A percentile compares a stretch with the other conserved stretches of the same genome.
Conservation (phyloP, 805 yeast genomes). For the Metschnikowia similis region DNA sequence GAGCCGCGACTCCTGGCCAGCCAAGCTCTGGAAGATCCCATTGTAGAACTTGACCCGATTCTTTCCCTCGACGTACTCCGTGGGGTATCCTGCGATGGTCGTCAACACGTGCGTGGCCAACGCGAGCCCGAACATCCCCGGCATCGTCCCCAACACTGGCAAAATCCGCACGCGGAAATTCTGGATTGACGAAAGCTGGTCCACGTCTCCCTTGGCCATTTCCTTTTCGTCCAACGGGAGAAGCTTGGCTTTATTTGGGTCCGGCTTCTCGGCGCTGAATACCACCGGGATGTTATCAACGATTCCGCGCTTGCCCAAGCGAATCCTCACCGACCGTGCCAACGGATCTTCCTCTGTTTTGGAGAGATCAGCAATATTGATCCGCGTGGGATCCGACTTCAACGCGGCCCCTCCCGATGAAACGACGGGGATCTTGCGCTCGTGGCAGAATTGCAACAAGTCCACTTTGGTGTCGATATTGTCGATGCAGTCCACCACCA, state of each 20-base stretch:
- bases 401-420: slow-evolving; percentile 98
- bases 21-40: slow-evolving; percentile 72
- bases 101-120: slow-evolving; percentile 82
- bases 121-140: slow-evolving; percentile 91
- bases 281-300: slow-evolving; percentile 75
- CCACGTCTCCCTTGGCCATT: slow-evolving; percentile 75
- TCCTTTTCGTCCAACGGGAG: slow-evolving; percentile 84
- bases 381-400: slow-evolving; percentile 90
- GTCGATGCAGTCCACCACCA: slow-evolving; percentile 92
- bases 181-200: slow-evolving; percentile 77
- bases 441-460: slow-evolving; percentile 67
- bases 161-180: slow-evolving; percentile 91
- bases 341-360: slow-evolving; percentile 92
- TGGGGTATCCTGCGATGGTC: slow-evolving; percentile 78
- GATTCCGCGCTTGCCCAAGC: slow-evolving; percentile 78
- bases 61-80: slow-evolving; percentile 88
- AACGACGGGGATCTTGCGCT: slow-evolving; percentile 59
- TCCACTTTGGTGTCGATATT: slow-evolving; percentile 97
- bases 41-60: slow-evolving; percentile 84
- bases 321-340: slow-evolving; percentile 80
- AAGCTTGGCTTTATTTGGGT: slow-evolving; percentile 84
- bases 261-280: slow-evolving; percentile 94
- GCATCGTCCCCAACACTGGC: slow-evolving; percentile 96
- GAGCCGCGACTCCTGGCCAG: slow-evolving; percentile 81
- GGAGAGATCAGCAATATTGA: slow-evolving; percentile 84